Evolutionary conservation across 164 flowering plant species (phyloP), one percentile per base, ranked within the genome.

Genomic region (Akebia trifoliata): DNA sequence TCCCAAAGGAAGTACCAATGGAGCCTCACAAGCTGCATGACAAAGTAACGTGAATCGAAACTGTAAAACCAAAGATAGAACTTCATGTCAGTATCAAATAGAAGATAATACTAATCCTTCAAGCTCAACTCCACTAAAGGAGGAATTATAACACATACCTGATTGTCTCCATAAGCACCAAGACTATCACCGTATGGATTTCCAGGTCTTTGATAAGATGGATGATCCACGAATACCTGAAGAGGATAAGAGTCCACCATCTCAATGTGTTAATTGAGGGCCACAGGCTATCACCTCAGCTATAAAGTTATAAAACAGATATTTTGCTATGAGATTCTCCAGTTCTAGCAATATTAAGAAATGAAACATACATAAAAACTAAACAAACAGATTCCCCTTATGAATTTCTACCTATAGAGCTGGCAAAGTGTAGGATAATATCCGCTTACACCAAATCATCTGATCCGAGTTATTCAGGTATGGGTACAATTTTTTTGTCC

Each of bases 11-110:
- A 93, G 93, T 54, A 89, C 88, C 56, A 93, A 64, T 17, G 98
- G 97, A 56, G 97, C 98, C 78, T 93, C 98, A 76, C 97, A 87
- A 52, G 98, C 97, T 63, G 97, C 98, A 54, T 93, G 84, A 69
- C 94, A 81, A 71, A 93, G 95, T 69, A 93, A 67, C 22, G 94
- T 78, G 80, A 85, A 89, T 65, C 95, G 77, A 53, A 89, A 93
- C 98, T 93, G 92, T 59, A 67, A 45, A 72, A 54, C 28, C 53
- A 73, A 62, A 59, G 43, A 53, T 42, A 49, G 29, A 58, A 9
- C 15, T 35, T 20, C 30, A 49, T 38, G 60, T 60, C 21, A 38
- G 43, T 37, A 15, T 37, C 49, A 29, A 54, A 45, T 6, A 18
- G 12, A 55, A 37, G 11, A 43, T 12, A 3, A 17, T 28, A 20